Base-by-base conservation (phyloP, 371 early-diverging fungal genomes). In the Coemansia sp. region DNA sequence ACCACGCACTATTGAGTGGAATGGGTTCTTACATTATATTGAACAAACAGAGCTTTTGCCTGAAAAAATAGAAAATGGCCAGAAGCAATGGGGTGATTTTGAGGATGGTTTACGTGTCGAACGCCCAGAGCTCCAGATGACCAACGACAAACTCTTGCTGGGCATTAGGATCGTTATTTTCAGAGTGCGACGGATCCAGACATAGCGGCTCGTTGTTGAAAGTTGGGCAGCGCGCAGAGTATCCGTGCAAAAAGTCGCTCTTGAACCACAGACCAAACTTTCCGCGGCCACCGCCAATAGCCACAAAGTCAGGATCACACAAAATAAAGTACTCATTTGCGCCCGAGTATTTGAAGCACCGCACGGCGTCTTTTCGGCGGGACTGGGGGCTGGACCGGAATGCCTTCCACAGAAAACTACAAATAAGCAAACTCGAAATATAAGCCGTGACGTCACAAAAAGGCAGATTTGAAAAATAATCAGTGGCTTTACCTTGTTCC, bases 191-290 rank as follows among this genome's bases (percentile, higher is more conserved):
- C 1, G 70, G 66, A 25, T 78, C 72, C 33, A 80, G 51, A 28
- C 81, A 82, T 25, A 93, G 75, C 21, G 82, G 78, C 53, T 93
- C 91, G 70, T 97, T 97, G 54, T 90, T 87, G 84, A 94, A 97
- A 1, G 97, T 96, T 14, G 88, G 88, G 62, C 94, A 94, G 37
- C 79, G 83, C 18, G 86, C 87, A 5, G 90, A 89, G 67, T 93
- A 89, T 1, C 98, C 98, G 39, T 86, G 85, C 61, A 92, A 87
- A 9, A 97, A 85, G 67, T 95, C 91, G 30, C 87, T 84, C 67
- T 96, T 90, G 23, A 97, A 72, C 93, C 93, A 97, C 23, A 97
- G 81, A 0, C 96, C 97, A 85, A 94, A 93, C 50, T 77, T 80
- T 25, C 75, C 80, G n/a, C 86, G 91, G 84, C 97, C 96, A 59